Percentiles rank a stretch among this genome's conserved stretches.
phyloP scores from a whole-genome alignment of 2,329 filamentous ascomycete species.

The Penicillium sp. region DNA sequence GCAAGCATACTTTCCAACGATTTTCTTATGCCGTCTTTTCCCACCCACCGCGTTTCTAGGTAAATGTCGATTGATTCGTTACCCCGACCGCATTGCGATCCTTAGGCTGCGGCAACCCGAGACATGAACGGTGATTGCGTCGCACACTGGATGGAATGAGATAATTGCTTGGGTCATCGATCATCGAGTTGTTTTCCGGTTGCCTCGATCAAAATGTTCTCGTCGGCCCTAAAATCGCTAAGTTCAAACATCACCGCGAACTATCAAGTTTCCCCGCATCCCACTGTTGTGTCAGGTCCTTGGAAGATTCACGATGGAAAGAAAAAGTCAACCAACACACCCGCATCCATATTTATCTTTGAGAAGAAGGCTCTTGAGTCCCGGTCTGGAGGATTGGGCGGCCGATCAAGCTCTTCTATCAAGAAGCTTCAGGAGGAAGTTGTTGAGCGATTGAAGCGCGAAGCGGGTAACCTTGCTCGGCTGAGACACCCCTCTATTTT shows the following conservation, averaged over 20 bases:
- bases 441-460: constrained; percentile 86
- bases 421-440: constrained; percentile 89
- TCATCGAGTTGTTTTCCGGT: background rate
- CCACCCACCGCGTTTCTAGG: background rate
- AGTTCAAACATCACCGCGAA: constrained; percentile 91
- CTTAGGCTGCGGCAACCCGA: constrained; percentile 9
- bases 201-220: constrained; percentile 74
- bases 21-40: background rate
- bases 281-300: constrained; percentile 81
- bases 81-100: constrained; percentile 7
- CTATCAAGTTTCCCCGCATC: constrained; percentile 78
- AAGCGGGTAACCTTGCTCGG: constrained; percentile 85
- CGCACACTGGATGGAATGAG: constrained; percentile 10
- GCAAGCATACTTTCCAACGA: background rate
- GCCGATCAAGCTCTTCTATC: constrained; percentile 64
- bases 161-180: constrained; percentile 2
- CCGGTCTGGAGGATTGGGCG: constrained; percentile 64
- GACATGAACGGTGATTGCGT: constrained; percentile 3
- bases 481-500: constrained; percentile 90
- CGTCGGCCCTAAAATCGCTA: constrained; percentile 91
- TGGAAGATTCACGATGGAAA: constrained; percentile 99
- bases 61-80: constrained; percentile 8
- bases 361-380: constrained; percentile 84
- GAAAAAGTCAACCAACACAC: constrained; percentile 90
- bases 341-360: constrained; percentile 92